phyloP scores from a whole-genome alignment of 1,139 yeast species.

The Arxiozyma slooffiae region DNA sequence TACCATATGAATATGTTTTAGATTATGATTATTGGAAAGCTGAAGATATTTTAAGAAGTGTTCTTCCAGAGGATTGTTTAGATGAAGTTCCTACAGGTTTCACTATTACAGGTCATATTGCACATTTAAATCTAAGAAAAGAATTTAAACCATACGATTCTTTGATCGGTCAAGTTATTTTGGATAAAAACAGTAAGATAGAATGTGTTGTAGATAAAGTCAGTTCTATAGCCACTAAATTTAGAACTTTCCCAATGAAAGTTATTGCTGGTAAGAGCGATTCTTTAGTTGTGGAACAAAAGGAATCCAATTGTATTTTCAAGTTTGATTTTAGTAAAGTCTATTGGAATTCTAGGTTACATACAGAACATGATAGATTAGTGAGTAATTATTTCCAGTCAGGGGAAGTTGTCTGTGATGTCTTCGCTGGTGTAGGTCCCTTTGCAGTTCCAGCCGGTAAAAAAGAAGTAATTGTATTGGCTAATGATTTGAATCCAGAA shows the following conservation, averaged over 20 bases:
- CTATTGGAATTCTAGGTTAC: constrained; percentile 93
- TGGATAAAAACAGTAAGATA: constrained; percentile 74
- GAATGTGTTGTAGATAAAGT: constrained; percentile 92
- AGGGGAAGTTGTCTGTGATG: constrained; percentile 79
- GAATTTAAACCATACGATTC: constrained; percentile 76
- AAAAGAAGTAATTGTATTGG: constrained; percentile 67
- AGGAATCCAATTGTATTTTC: constrained; percentile 79
- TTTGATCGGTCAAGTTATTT: constrained; percentile 79
- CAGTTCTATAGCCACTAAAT: constrained; percentile 76
- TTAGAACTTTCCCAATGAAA: constrained; percentile 89
- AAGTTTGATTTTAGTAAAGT: constrained; percentile 85
- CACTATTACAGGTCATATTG: constrained; percentile 91
- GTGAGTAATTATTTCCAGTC: constrained; percentile 47
- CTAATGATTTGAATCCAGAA: constrained; percentile 90
- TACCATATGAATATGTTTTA: constrained; percentile 48
- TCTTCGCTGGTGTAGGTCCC: constrained; percentile 98
- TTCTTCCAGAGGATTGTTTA: constrained; percentile 60
- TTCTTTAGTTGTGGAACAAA: constrained; percentile 65
- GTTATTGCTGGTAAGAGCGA: constrained; percentile 70
- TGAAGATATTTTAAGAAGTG: constrained; percentile 70
- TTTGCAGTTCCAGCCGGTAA: constrained; percentile 95
- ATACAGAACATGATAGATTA: constrained; percentile 84
- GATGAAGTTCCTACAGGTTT: constrained; percentile 84
- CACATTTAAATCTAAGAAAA: constrained; percentile 78
- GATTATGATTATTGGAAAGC: constrained; percentile 78